Evolutionary conservation across 23 red algal species (phyloP).

Genomic region (Porphyridium purpureum): DNA sequence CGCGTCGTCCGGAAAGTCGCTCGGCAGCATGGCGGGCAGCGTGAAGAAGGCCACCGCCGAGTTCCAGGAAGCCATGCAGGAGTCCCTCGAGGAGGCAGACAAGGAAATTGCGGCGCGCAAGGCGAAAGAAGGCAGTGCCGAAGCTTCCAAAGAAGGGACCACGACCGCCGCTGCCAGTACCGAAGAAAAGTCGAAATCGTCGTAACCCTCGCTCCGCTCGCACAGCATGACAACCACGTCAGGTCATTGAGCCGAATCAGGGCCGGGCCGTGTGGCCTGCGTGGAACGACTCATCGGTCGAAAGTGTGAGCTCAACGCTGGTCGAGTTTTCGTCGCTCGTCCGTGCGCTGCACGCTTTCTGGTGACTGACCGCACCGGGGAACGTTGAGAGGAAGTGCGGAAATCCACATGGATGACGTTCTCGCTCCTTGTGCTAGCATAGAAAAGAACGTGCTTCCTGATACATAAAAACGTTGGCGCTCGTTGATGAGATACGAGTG

Average conservation of each 20-base stretch:
- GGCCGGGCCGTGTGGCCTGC: too few relatives aligned
- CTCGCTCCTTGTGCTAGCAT: too few relatives aligned
- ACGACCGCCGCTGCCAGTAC: background rate
- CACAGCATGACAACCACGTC: background rate
- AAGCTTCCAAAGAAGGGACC: background rate
- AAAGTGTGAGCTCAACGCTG: too few relatives aligned
- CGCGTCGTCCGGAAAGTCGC: slow-evolving; percentile 50
- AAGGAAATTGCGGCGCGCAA: background rate
- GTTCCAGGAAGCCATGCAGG: slow-evolving; percentile 83
- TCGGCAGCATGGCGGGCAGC: slow-evolving; percentile 57
- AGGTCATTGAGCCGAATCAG: background rate
- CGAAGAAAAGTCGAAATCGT: background rate
- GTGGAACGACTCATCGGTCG: too few relatives aligned
- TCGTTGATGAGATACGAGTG: too few relatives aligned
- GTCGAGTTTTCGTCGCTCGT: too few relatives aligned
- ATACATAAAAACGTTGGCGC: too few relatives aligned
- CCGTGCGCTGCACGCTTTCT: too few relatives aligned
- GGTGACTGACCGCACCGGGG: too few relatives aligned
- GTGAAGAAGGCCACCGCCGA: slow-evolving; percentile 82
- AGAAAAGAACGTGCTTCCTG: too few relatives aligned
- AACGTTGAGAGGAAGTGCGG: too few relatives aligned
- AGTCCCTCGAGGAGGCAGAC: slow-evolving; percentile 8
- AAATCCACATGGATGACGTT: too few relatives aligned
- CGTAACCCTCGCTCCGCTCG: background rate
- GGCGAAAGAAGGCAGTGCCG: background rate